Conservation (phyloP, 352 stramenopile species). For the Globisporangium parvum region DNA sequence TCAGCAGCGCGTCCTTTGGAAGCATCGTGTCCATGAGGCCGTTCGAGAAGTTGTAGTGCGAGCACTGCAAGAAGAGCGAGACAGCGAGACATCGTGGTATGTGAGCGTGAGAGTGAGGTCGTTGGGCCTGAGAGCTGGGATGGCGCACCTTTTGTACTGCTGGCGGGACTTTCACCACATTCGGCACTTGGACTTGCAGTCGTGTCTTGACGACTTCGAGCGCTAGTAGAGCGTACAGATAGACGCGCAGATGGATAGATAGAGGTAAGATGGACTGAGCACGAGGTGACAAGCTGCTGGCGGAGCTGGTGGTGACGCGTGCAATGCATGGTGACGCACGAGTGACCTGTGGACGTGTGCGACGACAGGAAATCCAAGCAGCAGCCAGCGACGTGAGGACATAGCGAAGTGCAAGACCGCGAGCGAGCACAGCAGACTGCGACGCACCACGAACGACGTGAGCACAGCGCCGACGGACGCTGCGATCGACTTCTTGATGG, state of each 20-base stretch:
- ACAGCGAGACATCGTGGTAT: too few species aligned
- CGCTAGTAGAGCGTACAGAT: conserved; percentile 22
- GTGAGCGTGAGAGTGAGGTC: background rate
- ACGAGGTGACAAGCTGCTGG: background rate
- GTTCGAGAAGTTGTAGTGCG: conserved; percentile 77
- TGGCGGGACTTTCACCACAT: conserved; percentile 38
- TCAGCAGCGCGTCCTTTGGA: conserved; percentile 49
- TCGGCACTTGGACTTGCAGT: conserved; percentile 64
- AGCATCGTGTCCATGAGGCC: conserved; percentile 80
- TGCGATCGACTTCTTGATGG: conserved; percentile 51
- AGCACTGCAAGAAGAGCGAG: conserved; percentile 22
- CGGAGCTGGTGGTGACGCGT: background rate
- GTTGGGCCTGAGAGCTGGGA: background rate
- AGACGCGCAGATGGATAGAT: background rate
- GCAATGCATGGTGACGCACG: conserved; percentile 29
- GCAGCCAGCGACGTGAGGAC: background rate
- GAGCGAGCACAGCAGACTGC: background rate
- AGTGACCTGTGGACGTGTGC: conserved; percentile 33
- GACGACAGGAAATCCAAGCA: background rate
- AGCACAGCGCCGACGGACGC: conserved; percentile 63
- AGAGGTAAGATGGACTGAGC: background rate
- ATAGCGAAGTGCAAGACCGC: background rate
- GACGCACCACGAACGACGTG: conserved; percentile 60
- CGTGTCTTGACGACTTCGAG: conserved; percentile 85
- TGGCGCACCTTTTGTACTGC: conserved; percentile 39